phyloP scores from a whole-genome alignment of 352 stramenopile genomes.

The Lagenidium sp. region DNA sequence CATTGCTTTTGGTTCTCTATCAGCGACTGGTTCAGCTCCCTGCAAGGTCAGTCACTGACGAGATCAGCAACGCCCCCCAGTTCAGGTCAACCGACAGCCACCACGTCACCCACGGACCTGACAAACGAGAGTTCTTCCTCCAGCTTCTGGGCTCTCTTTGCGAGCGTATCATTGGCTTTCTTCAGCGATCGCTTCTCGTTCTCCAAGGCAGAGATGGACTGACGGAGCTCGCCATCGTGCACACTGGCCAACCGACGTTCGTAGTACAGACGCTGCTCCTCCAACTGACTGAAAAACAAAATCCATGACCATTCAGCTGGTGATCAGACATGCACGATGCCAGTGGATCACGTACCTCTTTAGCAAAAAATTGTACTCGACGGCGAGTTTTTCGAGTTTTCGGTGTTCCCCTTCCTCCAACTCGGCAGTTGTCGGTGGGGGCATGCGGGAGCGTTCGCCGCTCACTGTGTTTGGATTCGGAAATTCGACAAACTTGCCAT shows the following conservation, averaged over 20 bases:
- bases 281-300: constrained; percentile 73
- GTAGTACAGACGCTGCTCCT: constrained; percentile 93
- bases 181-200: constrained; percentile 79
- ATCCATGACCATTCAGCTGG: not conserved
- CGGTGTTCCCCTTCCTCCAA: constrained; percentile 90
- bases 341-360: constrained; percentile 87
- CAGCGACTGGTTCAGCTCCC: constrained; percentile 81
- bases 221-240: constrained; percentile 45
- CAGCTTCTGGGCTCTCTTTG: constrained; percentile 66
- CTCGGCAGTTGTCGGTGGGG: constrained; percentile 53
- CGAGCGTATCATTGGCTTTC: constrained; percentile 52
- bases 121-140: constrained; percentile 80
- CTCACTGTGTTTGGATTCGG: constrained; percentile 73
- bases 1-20: constrained; percentile 86
- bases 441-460: constrained; percentile 59
- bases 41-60: constrained; percentile 6
- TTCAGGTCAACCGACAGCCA: not conserved
- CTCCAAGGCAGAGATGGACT: constrained; percentile 46
- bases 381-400: constrained; percentile 94
- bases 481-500: constrained; percentile 96
- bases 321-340: too few relatives aligned
- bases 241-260: constrained; percentile 66
- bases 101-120: constrained; percentile 28
- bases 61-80: not conserved
- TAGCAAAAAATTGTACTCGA: constrained; percentile 95